phyloP scores from a whole-genome alignment of 2,329 filamentous ascomycete species.

The Talaromyces sp. region DNA sequence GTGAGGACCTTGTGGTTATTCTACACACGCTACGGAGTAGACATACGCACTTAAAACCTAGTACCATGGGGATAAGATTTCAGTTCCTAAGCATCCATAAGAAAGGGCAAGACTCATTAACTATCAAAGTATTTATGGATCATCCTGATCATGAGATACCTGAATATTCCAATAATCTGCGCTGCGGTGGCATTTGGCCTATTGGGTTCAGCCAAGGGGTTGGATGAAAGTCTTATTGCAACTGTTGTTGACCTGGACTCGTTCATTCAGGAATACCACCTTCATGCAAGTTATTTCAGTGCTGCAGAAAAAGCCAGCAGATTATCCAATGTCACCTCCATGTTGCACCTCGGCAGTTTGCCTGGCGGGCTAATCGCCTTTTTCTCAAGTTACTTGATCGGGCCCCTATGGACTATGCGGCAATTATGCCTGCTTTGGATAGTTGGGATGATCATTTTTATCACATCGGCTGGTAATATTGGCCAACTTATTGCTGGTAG shows the following conservation, averaged over 20 bases:
- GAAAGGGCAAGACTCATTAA: no score
- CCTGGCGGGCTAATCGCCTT: background rate
- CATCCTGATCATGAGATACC: background rate
- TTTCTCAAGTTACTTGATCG: constrained; percentile 3
- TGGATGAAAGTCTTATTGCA: background rate
- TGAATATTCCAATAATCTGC: background rate
- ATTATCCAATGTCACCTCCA: background rate
- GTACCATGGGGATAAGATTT: no score
- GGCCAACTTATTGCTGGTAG: constrained; percentile 4
- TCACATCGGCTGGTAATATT: background rate
- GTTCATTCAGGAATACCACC: background rate
- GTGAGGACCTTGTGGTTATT: no score
- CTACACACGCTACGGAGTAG: no score
- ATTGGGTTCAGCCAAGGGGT: background rate
- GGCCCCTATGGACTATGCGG: constrained; percentile 5
- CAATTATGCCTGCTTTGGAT: constrained; percentile 8
- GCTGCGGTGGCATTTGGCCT: background rate
- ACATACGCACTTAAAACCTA: no score
- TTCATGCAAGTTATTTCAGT: background rate
- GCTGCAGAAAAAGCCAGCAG: background rate
- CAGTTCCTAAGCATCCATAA: no score
- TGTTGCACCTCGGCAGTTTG: background rate
- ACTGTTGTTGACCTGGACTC: background rate
- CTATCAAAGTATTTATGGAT: no score
- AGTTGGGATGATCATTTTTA: background rate